These are phyloP conservation scores for Emydomyces testavorans DNA, from an alignment of 2,329 filamentous ascomycete genomes.

Conservation along the genomic window DNA sequence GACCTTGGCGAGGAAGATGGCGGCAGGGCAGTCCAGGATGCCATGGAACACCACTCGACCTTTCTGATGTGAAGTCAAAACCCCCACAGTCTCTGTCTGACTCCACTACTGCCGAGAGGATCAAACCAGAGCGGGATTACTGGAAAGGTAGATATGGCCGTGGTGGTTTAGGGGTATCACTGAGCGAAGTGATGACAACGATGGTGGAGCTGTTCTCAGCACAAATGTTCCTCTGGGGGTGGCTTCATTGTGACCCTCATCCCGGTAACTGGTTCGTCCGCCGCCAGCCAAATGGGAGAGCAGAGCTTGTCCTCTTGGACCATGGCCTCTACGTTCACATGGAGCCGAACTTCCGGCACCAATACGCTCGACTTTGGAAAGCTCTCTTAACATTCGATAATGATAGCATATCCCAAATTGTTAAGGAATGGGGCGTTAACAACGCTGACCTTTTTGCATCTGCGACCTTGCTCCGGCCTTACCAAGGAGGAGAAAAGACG, in stretches of 20 bases:
- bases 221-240: conserved; percentile 95
- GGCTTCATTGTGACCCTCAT: conserved; percentile 92
- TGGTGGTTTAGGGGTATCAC: conserved; percentile 71
- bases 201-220: conserved; percentile 96
- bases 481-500: conserved; percentile 67
- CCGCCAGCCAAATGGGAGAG: conserved; percentile 64
- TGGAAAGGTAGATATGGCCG: conserved; percentile 63
- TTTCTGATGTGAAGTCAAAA: conserved; percentile 35
- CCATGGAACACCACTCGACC: conserved; percentile 51
- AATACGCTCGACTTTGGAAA: conserved; percentile 90
- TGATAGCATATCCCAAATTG: conserved; percentile 59
- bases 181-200: conserved; percentile 85
- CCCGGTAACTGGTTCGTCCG: conserved; percentile 96
- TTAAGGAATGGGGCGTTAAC: conserved; percentile 72
- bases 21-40: conserved; percentile 68
- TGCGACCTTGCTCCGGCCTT: conserved; percentile 79
- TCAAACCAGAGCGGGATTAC: conserved; percentile 69
- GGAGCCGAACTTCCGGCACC: conserved; percentile 65
- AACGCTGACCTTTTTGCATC: conserved; percentile 85
- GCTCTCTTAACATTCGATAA: conserved; percentile 90
- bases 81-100: conserved; percentile 24
- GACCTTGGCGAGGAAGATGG: conserved; percentile 66
- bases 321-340: conserved; percentile 94
- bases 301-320: conserved; percentile 91
- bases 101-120: conserved; percentile 35